Evolutionary conservation across 208 protist species (phyloP).

Genomic region (Porcisia hertigi): DNA sequence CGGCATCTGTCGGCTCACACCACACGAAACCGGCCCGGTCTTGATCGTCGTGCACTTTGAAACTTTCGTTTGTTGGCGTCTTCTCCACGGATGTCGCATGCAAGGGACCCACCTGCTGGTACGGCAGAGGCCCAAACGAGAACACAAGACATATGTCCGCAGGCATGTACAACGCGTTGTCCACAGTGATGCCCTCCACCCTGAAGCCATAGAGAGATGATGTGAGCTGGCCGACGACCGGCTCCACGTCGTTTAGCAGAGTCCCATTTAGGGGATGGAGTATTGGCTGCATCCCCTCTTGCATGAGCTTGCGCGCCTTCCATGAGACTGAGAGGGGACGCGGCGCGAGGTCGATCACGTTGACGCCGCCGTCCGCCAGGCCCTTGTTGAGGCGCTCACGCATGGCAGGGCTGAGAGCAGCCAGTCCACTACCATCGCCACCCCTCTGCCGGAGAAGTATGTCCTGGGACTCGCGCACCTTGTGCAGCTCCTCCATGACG

Average conservation of each 20-base stretch:
- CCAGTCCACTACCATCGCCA: constrained; percentile 10
- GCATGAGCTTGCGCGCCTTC: constrained; percentile 53
- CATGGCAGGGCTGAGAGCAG: constrained; percentile 39
- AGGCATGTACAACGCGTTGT: constrained; percentile 58
- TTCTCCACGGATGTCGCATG: constrained; percentile 55
- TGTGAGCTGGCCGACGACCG: constrained; percentile 36
- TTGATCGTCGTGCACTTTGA: constrained; percentile 56
- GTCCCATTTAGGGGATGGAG: constrained; percentile 69
- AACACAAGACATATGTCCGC: constrained; percentile 81
- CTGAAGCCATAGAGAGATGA: constrained; percentile 74
- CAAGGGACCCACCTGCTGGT: constrained; percentile 77
- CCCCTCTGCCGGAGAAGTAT: constrained; percentile 37
- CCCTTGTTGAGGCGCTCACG: constrained; percentile 49
- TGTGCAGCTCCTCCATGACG: constrained; percentile 87
- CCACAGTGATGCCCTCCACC: constrained; percentile 88
- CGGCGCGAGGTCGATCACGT: constrained; percentile 73
- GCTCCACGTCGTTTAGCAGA: constrained; percentile 53
- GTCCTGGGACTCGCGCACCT: constrained; percentile 75
- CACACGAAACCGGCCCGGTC: constrained; percentile 72
- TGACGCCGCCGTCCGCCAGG: constrained; percentile 49
- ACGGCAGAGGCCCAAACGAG: constrained; percentile 82
- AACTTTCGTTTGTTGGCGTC: constrained; percentile 45
- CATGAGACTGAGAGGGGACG: constrained; percentile 73
- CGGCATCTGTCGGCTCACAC: constrained; percentile 73
- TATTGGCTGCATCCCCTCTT: constrained; percentile 72